A percentile compares a stretch with the other conserved stretches of the same genome.
Conservation (phyloP, 495 filamentous ascomycete genomes). For the Aspergillus saccharolyticus region DNA sequence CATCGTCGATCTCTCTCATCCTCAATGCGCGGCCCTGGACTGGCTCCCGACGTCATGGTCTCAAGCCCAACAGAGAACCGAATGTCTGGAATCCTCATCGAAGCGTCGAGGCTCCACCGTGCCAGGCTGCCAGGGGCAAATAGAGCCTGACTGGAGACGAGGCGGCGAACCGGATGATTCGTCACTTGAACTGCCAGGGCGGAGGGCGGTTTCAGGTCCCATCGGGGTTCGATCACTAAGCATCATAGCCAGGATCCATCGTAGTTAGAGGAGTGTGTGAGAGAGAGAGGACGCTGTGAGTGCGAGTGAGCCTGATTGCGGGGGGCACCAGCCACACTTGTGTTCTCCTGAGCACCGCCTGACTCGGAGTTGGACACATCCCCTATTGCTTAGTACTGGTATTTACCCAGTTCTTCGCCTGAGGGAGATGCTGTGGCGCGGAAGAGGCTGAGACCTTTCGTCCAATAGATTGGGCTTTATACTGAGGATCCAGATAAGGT, state of each 20-base stretch:
- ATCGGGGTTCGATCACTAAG: neutral
- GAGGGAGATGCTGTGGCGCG: neutral
- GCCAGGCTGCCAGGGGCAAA: constrained; percentile 13
- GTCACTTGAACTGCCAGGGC: neutral
- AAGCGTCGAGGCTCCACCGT: constrained; percentile 12
- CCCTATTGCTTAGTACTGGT: too few relatives aligned
- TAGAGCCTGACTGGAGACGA: constrained; percentile 11
- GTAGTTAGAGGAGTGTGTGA: neutral
- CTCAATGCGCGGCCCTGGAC: too few relatives aligned
- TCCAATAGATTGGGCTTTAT: neutral
- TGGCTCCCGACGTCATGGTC: constrained; percentile 4
- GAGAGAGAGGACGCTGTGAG: neutral
- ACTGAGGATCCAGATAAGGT: neutral
- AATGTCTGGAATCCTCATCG: constrained; percentile 13
- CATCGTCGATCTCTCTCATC: neutral
- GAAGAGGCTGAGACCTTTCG: neutral
- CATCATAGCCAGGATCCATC: neutral
- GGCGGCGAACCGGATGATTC: constrained; percentile 21
- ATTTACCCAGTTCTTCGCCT: neutral
- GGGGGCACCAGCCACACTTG: neutral
- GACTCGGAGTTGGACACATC: neutral
- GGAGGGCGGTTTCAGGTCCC: neutral
- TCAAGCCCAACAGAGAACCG: neutral
- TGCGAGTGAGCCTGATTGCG: neutral
- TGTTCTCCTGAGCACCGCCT: neutral